A percentile compares a stretch with the other conserved stretches of the same genome.
Conservation (phyloP, 371 early-diverging fungal species). For the Dichotomocladium elegans region DNA sequence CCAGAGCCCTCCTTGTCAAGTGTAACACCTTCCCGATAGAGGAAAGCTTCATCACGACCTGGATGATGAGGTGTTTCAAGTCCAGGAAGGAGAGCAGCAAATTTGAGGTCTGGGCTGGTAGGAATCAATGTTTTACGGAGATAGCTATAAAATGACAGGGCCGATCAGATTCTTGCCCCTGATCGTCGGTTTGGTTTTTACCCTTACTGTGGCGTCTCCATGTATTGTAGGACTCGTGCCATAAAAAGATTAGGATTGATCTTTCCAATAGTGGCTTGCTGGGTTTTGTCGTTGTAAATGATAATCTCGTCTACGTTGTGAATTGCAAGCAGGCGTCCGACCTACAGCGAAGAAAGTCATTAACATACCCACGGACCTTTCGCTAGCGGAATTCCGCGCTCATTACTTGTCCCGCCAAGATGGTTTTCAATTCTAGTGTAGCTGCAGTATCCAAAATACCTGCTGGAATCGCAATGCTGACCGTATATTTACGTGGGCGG, state of each 20-base stretch:
- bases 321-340: background rate
- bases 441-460: slow-evolving; percentile 69
- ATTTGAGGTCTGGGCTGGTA: slow-evolving; percentile 67
- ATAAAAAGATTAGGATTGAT: slow-evolving; percentile 59
- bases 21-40: slow-evolving; percentile 68
- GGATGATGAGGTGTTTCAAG: slow-evolving; percentile 76
- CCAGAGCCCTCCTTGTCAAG: slow-evolving; percentile 43
- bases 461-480: slow-evolving; percentile 69
- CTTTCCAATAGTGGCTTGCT: slow-evolving; percentile 17
- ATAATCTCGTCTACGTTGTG: slow-evolving; percentile 65
- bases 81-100: slow-evolving; percentile 65
- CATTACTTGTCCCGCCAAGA: slow-evolving; percentile 69
- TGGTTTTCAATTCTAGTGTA: slow-evolving; percentile 67
- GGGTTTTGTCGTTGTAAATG: slow-evolving; percentile 59
- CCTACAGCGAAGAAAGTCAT: background rate
- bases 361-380: background rate
- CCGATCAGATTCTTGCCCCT: no score
- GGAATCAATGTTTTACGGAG: slow-evolving; percentile 68
- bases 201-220: slow-evolving; percentile 67
- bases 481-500: slow-evolving; percentile 47
- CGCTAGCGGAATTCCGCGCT: background rate
- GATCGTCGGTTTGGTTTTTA: no score
- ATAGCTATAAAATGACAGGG: slow-evolving; percentile 32
- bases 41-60: slow-evolving; percentile 50
- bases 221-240: slow-evolving; percentile 62